Conservation (phyloP, 2,329 filamentous ascomycete species). For the Sporothrix pseudoabietina region DNA sequence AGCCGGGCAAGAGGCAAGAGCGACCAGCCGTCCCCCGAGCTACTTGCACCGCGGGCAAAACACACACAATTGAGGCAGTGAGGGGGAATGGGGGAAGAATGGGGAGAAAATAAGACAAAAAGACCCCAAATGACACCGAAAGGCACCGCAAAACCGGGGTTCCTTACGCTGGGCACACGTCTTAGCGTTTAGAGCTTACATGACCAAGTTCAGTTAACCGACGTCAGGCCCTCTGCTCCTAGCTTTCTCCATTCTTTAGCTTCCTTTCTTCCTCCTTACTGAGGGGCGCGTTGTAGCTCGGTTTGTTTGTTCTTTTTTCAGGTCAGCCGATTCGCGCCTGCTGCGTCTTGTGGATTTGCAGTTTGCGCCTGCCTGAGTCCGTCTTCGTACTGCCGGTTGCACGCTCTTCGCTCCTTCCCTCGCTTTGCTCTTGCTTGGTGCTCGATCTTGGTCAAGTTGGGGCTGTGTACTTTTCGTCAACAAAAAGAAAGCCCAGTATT, state of each 20-base stretch:
- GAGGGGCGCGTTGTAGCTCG: slow-evolving; percentile 8
- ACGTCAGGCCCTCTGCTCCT: slow-evolving; percentile 8
- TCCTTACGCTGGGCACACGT: slow-evolving; percentile 16
- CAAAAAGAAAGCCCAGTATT: slow-evolving; percentile 1
- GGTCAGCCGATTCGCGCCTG: slow-evolving; percentile 20
- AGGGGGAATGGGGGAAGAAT: background rate
- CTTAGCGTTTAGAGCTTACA: slow-evolving; percentile 20
- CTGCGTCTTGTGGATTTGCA: slow-evolving; percentile 5
- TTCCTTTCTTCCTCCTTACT: slow-evolving; percentile 8
- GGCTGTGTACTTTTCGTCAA: background rate
- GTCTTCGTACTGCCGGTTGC: background rate
- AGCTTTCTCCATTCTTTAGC: background rate
- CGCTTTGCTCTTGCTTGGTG: too few species aligned
- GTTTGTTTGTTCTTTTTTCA: slow-evolving; percentile 1
- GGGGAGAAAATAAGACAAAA: background rate
- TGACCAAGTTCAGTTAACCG: background rate
- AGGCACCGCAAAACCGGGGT: slow-evolving; percentile 14
- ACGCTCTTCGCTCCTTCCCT: slow-evolving; percentile 1
- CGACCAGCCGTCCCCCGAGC: slow-evolving; percentile 12
- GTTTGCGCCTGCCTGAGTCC: background rate
- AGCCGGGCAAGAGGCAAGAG: slow-evolving; percentile 16
- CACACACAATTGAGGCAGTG: background rate
- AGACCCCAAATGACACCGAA: background rate
- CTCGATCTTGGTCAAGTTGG: background rate
- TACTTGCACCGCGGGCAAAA: slow-evolving; percentile 18